A percentile compares a stretch with the other conserved stretches of the same genome.
These are phyloP conservation scores for Cladosporium sp. DNA, from an alignment of 2,329 filamentous ascomycete species.

Conservation along the genomic window DNA sequence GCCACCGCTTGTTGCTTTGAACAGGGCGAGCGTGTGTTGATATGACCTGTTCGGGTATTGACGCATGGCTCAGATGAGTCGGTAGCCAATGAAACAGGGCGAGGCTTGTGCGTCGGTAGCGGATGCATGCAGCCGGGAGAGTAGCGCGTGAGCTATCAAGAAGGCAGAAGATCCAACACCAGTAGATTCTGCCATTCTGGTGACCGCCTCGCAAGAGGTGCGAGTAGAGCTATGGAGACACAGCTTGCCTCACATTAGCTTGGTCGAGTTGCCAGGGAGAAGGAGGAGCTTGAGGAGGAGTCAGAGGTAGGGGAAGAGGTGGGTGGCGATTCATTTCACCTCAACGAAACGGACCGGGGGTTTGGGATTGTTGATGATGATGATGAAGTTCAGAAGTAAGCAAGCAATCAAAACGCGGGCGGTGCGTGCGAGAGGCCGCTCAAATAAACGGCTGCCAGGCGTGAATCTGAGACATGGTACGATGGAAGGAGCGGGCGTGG, in stretches of 20 bases:
- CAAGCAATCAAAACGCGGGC: slow-evolving; percentile 8
- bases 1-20: slow-evolving; percentile 2
- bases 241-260: slow-evolving; percentile 5
- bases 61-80: slow-evolving; percentile 5
- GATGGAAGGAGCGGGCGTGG: not conserved
- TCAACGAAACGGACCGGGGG: slow-evolving; percentile 8
- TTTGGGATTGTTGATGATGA: not conserved
- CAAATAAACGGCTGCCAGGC: slow-evolving; percentile 5
- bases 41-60: slow-evolving; percentile 12
- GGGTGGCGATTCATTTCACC: not conserved
- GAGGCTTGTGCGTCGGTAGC: slow-evolving; percentile 7
- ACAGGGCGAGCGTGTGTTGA: slow-evolving; percentile 2
- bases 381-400: not conserved
- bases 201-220: slow-evolving; percentile 5
- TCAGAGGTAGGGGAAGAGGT: not conserved
- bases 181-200: slow-evolving; percentile 1
- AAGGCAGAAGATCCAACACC: slow-evolving; percentile 7
- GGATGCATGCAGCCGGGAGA: slow-evolving; percentile 8
- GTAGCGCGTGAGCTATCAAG: slow-evolving; percentile 3
- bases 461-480: slow-evolving; percentile 1
- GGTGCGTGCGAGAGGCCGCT: slow-evolving; percentile 1
- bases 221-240: not conserved
- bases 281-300: not conserved
- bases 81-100: slow-evolving; percentile 10
- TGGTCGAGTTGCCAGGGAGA: not conserved